These are phyloP conservation scores for Geranium incanum DNA, from an alignment of 441 rosid species.

Conservation along the genomic window DNA sequence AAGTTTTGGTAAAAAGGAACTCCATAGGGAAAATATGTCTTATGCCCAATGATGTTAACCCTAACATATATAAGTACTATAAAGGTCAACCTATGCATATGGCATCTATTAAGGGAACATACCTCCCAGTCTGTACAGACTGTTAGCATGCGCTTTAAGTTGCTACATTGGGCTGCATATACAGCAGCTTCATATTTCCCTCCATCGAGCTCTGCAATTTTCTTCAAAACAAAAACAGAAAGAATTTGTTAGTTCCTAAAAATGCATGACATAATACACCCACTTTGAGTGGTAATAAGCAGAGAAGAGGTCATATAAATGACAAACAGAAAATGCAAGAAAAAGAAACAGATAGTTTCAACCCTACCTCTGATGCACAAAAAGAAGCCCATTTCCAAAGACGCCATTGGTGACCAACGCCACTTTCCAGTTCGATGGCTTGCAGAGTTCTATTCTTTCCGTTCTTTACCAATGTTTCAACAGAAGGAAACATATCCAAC, in stretches of 20 bases:
- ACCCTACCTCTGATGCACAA: slow-evolving; percentile 82
- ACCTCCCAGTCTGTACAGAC: slow-evolving; percentile 99
- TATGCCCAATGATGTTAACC: neutral
- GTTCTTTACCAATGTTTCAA: slow-evolving; percentile 72
- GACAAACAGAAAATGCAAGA: slow-evolving; percentile 4
- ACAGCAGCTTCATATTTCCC: slow-evolving; percentile 84
- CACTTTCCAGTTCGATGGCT: slow-evolving; percentile 91
- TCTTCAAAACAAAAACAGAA: slow-evolving; percentile 35
- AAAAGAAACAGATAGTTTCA: slow-evolving; percentile 11
- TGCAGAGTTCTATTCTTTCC: slow-evolving; percentile 74
- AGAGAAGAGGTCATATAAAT: slow-evolving; percentile 5
- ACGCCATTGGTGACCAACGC: slow-evolving; percentile 76
- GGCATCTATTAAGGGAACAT: slow-evolving; percentile 20
- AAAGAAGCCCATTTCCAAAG: slow-evolving; percentile 98
- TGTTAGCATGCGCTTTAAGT: slow-evolving; percentile 80
- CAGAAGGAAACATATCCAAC: slow-evolving; percentile 70
- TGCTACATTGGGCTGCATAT: slow-evolving; percentile 84
- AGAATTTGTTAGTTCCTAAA: slow-evolving; percentile 17
- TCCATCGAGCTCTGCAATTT: slow-evolving; percentile 80
- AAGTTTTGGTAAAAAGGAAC: neutral
- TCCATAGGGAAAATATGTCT: neutral
- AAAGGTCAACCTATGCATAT: slow-evolving; percentile 9
- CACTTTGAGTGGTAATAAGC: neutral
- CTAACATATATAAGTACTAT: neutral
- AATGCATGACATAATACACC: slow-evolving; percentile 6